These are phyloP conservation scores for Linum lewisii DNA, from an alignment of 345 rosid genomes.

Conservation along the genomic window DNA sequence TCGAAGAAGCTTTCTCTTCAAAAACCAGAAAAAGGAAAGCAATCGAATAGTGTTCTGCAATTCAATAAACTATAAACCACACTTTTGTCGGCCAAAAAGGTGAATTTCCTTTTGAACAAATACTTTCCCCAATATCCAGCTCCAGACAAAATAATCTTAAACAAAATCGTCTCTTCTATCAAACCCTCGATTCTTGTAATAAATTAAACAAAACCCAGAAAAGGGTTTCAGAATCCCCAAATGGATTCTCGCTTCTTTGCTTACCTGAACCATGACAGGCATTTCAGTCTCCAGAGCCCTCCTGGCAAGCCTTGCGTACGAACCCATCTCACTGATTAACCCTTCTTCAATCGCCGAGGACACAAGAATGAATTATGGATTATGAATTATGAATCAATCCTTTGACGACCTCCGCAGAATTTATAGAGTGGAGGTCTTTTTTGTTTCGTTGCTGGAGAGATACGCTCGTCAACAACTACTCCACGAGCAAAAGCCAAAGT, in stretches of 20 bases:
- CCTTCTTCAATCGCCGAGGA: no score
- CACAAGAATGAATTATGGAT: no score
- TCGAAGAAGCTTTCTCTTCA: not conserved
- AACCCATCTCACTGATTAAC: slow-evolving; percentile 63
- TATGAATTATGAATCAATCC: not conserved
- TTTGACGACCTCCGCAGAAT: no score
- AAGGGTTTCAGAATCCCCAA: slow-evolving; percentile 10
- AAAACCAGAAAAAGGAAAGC: not conserved
- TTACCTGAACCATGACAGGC: slow-evolving; percentile 88
- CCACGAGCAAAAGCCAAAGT: no score
- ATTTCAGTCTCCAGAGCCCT: slow-evolving; percentile 71
- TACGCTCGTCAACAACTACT: no score
- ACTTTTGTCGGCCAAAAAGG: slow-evolving; percentile 13
- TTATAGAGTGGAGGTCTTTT: no score
- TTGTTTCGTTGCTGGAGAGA: no score
- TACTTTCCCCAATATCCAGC: slow-evolving; percentile 3
- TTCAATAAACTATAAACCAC: not conserved
- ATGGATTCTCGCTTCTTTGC: not conserved
- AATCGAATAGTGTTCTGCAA: not conserved
- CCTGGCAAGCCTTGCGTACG: slow-evolving; percentile 60
- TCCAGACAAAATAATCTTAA: not conserved
- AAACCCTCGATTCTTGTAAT: not conserved
- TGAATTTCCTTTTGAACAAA: slow-evolving; percentile 3
- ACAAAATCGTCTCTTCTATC: not conserved
- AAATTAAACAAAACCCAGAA: not conserved